Conservation (phyloP, 2,329 filamentous ascomycete species). For the Leptographium flavum region DNA sequence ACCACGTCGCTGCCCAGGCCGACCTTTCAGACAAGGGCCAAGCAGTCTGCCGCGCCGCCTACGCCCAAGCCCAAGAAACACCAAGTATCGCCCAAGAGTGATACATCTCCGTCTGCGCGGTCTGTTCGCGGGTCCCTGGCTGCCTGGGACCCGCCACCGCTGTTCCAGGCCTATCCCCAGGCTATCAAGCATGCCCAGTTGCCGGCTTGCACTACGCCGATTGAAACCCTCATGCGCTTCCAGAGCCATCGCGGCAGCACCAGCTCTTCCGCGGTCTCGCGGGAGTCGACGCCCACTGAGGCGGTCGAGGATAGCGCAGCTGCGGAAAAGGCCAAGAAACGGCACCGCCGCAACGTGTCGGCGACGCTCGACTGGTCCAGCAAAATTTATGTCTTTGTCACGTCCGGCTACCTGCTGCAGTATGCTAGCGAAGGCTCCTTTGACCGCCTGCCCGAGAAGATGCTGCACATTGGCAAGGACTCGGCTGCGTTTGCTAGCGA, state of each 20-base stretch:
- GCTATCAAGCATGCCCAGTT: conserved; percentile 62
- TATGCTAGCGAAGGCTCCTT: conserved; percentile 57
- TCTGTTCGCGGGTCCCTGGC: conserved; percentile 20
- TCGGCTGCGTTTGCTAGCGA: conserved; percentile 73
- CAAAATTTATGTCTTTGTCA: conserved; percentile 60
- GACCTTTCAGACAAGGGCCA: too few species aligned
- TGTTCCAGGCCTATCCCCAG: conserved; percentile 81
- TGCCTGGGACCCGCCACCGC: conserved; percentile 54
- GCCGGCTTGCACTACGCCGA: conserved; percentile 49
- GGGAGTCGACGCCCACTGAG: conserved; percentile 8
- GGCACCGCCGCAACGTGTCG: conserved; percentile 28
- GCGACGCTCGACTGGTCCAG: conserved; percentile 46
- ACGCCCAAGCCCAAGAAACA: conserved; percentile 15
- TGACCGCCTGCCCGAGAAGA: conserved; percentile 60
- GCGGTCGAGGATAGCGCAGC: conserved; percentile 14
- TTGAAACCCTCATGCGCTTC: conserved; percentile 53
- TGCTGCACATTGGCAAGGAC: conserved; percentile 55
- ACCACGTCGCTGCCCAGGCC: background rate
- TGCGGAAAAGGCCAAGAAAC: conserved; percentile 20
- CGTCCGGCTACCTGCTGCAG: conserved; percentile 59
- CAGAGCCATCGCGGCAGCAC: conserved; percentile 38
- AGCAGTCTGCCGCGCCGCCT: background rate
- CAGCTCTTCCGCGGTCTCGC: background rate
- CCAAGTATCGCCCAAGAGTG: conserved; percentile 11
- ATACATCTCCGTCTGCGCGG: conserved; percentile 9